Conservation (phyloP, 805 yeast species). For the Suhomyces xylopsoci region DNA sequence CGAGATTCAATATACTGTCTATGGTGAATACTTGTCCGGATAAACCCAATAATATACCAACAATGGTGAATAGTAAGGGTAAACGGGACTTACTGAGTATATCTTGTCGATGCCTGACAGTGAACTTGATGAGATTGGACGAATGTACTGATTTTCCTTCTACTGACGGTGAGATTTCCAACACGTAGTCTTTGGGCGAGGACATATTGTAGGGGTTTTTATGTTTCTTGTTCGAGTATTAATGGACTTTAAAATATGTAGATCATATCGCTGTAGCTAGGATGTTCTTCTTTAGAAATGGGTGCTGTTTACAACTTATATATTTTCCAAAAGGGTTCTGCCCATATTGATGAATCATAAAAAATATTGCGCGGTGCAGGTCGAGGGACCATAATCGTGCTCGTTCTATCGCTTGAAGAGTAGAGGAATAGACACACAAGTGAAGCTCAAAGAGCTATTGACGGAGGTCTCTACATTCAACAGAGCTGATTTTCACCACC, state of each 20-base stretch:
- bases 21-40: background rate
- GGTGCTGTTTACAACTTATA: background rate
- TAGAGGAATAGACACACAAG: background rate
- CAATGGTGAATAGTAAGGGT: background rate
- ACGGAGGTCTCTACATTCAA: background rate
- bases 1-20: background rate
- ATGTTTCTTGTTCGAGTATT: background rate
- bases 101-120: conserved; percentile 11
- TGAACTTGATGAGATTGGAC: conserved; percentile 17
- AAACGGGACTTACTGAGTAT: conserved; percentile 3
- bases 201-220: conserved; percentile 18
- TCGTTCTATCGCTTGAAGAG: background rate
- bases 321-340: background rate
- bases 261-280: conserved; percentile 3
- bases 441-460: background rate
- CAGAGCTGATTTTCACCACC: background rate
- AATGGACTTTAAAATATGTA: conserved; percentile 7
- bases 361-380: background rate
- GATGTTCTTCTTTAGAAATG: background rate
- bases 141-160: conserved; percentile 10
- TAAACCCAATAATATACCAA: background rate
- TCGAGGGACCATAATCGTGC: background rate
- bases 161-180: conserved; percentile 25
- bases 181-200: conserved; percentile 26
- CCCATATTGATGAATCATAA: background rate